Evolutionary conservation across 2,329 filamentous ascomycete species (phyloP), one percentile per base, ranked within the genome.

Genomic region (Xylariaceae sp.): DNA sequence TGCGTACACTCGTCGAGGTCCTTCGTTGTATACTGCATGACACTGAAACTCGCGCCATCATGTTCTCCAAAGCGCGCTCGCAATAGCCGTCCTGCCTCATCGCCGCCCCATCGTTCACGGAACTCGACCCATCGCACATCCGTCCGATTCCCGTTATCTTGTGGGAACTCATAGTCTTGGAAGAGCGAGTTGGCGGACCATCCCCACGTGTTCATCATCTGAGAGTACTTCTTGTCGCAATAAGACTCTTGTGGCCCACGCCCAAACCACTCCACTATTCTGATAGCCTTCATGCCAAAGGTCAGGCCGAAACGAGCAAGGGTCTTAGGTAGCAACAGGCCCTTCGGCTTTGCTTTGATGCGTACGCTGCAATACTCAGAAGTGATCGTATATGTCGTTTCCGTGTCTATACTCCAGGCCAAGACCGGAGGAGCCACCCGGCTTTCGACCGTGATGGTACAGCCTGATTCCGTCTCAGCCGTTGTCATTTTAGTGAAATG

Each of bases 231-330:
- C 65, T 75, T 82, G 63, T 88, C 84, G 13, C 66, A 64, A 64
- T 87, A 88, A 9, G 71, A 76, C 58, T 86, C 81, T 2, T 78
- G 78, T 0, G 80, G 79, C 0, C 84, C 84, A 3, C 79, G 75
- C 4, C 83, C 83, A 52, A 80, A 85, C 83, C 83, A 88, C n/a
- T 64, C 60, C 1, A 68, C 72, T 4, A 55, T 51, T 4, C 63
- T 55, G 18, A 71, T 60, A 15, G 50, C 64, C 36, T 36, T 61
- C 49, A 65, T 67, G 11, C 62, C 72, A 50, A 64, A 71, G n/a
- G 59, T 76, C 48, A 86, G 60, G 0, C 83, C 83, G 44, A 86
- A 73, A 13, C 83, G 72, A 0, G 82, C 79, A 31, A 86, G 71
- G 1, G 76, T 82, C 3, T 66, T 61, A 0, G 80, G 80, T 0